A percentile compares a stretch with the other conserved stretches of the same genome.
Conservation (phyloP, 116 monocot genomes). For the Trichopus zeylanicus region DNA sequence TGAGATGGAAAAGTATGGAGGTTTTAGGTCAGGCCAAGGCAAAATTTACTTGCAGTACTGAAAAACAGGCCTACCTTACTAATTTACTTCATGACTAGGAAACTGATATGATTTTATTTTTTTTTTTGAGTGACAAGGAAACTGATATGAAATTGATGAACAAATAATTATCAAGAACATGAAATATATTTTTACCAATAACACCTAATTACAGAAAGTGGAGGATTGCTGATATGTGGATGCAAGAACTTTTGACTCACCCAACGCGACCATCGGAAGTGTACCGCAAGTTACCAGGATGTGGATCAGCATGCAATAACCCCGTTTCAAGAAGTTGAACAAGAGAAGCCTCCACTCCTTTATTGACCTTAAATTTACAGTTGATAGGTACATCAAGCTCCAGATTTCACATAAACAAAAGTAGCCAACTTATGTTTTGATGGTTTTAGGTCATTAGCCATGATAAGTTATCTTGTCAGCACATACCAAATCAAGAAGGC, state of each 20-base stretch:
- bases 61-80: background rate
- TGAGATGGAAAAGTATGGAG: background rate
- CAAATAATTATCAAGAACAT: background rate
- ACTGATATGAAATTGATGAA: background rate
- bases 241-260: slow-evolving; percentile 23
- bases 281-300: slow-evolving; percentile 89
- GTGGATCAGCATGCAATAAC: slow-evolving; percentile 91
- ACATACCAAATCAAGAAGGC: slow-evolving; percentile 78
- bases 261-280: slow-evolving; percentile 72
- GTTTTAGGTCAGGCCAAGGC: background rate
- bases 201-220: too few relatives aligned
- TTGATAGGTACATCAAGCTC: background rate
- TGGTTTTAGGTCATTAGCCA: too few relatives aligned
- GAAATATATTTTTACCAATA: too few relatives aligned
- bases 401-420: too few relatives aligned
- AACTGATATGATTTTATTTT: too few relatives aligned
- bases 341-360: slow-evolving; percentile 80
- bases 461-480: background rate
- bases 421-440: too few relatives aligned
- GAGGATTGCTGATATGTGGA: background rate
- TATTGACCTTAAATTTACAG: slow-evolving; percentile 65
- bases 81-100: background rate
- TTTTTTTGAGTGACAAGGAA: too few relatives aligned
- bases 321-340: slow-evolving; percentile 93
- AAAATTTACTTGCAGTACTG: background rate